Evolutionary conservation across 1,284 basidiomycete genomes (phyloP).

Genomic region (Moesziomyces parantarcticus): DNA sequence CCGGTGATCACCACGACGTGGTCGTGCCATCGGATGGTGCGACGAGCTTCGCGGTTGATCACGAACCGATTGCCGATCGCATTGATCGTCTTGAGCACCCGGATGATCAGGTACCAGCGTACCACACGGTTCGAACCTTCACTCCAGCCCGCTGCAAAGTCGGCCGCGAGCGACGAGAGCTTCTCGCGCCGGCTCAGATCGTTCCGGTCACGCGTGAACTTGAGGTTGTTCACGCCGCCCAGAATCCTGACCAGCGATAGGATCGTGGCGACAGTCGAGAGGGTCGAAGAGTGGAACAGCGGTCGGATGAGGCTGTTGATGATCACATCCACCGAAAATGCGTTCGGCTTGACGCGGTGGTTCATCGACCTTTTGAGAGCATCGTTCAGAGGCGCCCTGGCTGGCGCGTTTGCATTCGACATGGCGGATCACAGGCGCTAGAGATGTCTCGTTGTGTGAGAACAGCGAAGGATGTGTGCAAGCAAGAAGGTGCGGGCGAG

Average conservation of each 20-base stretch:
- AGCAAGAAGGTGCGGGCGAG: too few relatives aligned
- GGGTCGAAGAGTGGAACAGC: constrained; percentile 23
- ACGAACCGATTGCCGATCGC: constrained; percentile 43
- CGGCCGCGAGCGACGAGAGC: constrained; percentile 8
- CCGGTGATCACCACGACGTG: constrained; percentile 57
- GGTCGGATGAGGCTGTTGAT: constrained; percentile 32
- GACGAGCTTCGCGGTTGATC: constrained; percentile 29
- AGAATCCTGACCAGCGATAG: constrained; percentile 42
- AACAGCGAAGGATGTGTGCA: too few relatives aligned
- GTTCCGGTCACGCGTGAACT: constrained; percentile 14
- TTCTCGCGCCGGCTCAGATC: constrained; percentile 31
- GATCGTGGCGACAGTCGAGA: constrained; percentile 42
- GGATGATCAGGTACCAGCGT: constrained; percentile 34
- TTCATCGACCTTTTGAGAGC: constrained; percentile 31
- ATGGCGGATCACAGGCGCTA: constrained; percentile 4
- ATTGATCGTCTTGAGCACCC: constrained; percentile 45
- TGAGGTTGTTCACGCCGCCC: constrained; percentile 39
- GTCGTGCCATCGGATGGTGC: constrained; percentile 43
- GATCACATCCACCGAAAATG: constrained; percentile 29
- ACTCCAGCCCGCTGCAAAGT: constrained; percentile 30
- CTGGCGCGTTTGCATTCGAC: constrained; percentile 7
- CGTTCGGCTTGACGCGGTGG: constrained; percentile 23
- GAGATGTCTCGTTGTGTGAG: too few relatives aligned
- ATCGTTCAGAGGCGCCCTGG: constrained; percentile 17
- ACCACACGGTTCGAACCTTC: constrained; percentile 17